Conservation (phyloP, 2,329 filamentous ascomycete species). For the Aspergillus transmontanensis region DNA sequence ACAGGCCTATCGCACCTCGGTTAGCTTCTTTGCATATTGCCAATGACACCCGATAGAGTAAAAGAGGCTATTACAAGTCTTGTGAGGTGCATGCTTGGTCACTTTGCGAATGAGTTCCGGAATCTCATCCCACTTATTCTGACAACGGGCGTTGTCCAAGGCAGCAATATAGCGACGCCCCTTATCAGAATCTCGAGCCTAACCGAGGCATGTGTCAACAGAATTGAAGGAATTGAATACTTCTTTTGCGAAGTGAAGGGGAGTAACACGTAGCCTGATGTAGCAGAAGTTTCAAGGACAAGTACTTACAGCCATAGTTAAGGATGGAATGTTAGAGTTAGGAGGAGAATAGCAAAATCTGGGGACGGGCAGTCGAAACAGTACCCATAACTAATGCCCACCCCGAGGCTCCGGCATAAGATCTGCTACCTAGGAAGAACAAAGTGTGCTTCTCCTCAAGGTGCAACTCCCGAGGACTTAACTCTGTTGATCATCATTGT, state of each 20-base stretch:
- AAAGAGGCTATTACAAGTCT: conserved; percentile 67
- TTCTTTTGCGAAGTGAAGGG: conserved; percentile 6
- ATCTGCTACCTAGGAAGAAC: neutral
- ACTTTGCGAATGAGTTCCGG: conserved; percentile 91
- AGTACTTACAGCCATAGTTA: conserved; percentile 27
- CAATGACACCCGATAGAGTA: conserved; percentile 13
- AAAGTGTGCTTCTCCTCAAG: neutral
- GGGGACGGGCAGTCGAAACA: conserved; percentile 18
- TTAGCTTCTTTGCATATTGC: neutral
- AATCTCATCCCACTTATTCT: conserved; percentile 82
- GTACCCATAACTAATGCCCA: conserved; percentile 22
- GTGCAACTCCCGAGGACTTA: conserved; percentile 5
- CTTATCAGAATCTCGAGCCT: conserved; percentile 67
- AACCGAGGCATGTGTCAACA: conserved; percentile 12
- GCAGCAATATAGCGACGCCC: conserved; percentile 77
- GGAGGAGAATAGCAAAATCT: conserved; percentile 12
- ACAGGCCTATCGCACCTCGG: conserved; percentile 58
- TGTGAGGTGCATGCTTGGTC: conserved; percentile 85
- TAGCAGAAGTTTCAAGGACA: neutral
- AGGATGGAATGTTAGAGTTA: conserved; percentile 15
- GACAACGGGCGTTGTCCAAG: conserved; percentile 84
- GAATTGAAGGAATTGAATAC: neutral
- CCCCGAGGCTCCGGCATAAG: conserved; percentile 22
- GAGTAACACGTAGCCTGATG: conserved; percentile 4
- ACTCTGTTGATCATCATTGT: neutral